These are phyloP conservation scores for Komagataella ulmi DNA, from an alignment of 805 yeast genomes.

Conservation along the genomic window DNA sequence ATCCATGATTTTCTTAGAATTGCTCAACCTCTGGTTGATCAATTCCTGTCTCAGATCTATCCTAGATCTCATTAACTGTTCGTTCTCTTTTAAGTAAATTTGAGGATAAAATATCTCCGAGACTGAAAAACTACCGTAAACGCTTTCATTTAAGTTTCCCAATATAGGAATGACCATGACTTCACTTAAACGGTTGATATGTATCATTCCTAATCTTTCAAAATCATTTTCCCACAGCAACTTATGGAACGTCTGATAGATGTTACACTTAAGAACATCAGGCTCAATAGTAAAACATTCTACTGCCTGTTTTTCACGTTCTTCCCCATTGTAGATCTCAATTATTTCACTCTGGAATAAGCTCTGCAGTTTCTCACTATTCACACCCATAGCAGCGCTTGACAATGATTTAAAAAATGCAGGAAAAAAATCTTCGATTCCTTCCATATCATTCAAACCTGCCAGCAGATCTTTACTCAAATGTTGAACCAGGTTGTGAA, in stretches of 20 bases:
- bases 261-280: slow-evolving; percentile 12
- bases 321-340: slow-evolving; percentile 1
- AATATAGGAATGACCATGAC: slow-evolving; percentile 20
- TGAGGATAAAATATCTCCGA: slow-evolving; percentile 24
- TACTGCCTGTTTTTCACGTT: slow-evolving; percentile 5
- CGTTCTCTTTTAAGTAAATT: slow-evolving; percentile 18
- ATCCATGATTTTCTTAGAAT: slow-evolving; percentile 9
- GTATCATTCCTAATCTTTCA: slow-evolving; percentile 9
- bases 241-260: slow-evolving; percentile 20
- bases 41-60: not conserved
- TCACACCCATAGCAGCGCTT: slow-evolving; percentile 1
- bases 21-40: slow-evolving; percentile 7
- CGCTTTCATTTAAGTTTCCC: slow-evolving; percentile 13
- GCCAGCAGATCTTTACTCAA: slow-evolving; percentile 10
- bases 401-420: slow-evolving; percentile 10
- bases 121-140: slow-evolving; percentile 15
- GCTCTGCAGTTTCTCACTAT: slow-evolving; percentile 2
- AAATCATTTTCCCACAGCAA: slow-evolving; percentile 17
- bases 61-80: slow-evolving; percentile 6
- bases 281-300: slow-evolving; percentile 21
- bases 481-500: slow-evolving; percentile 16
- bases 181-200: slow-evolving; percentile 16
- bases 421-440: slow-evolving; percentile 14
- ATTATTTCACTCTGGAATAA: slow-evolving; percentile 9
- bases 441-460: slow-evolving; percentile 13